Evolutionary conservation across 1,284 basidiomycete species (phyloP).

Genomic region (Cryptococcus sp.): DNA sequence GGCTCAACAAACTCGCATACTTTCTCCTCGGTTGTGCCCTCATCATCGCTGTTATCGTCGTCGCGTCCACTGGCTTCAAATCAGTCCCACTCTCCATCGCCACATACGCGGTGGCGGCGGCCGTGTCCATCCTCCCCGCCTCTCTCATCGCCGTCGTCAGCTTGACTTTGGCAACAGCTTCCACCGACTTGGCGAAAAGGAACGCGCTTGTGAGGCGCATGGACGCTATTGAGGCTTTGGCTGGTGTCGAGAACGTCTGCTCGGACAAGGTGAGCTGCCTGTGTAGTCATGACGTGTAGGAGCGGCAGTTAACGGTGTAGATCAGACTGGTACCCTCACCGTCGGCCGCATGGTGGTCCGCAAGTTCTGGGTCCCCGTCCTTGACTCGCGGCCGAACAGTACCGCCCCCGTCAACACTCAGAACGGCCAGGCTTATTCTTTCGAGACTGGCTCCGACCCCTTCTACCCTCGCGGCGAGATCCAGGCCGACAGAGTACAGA

Average conservation of each 20-base stretch:
- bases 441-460: constrained; percentile 50
- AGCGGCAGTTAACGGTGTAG: too few relatives aligned
- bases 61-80: constrained; percentile 56
- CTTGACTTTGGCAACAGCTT: constrained; percentile 49
- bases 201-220: constrained; percentile 54
- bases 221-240: constrained; percentile 59
- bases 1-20: constrained; percentile 59
- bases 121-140: constrained; percentile 57
- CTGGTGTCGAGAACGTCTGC: constrained; percentile 61
- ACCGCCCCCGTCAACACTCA: constrained; percentile 30
- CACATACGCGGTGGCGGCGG: constrained; percentile 55
- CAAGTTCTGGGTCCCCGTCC: constrained; percentile 57
- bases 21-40: constrained; percentile 59
- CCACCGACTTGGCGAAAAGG: constrained; percentile 50
- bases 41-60: constrained; percentile 59
- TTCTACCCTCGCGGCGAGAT: constrained; percentile 52
- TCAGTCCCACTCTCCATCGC: constrained; percentile 50
- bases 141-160: constrained; percentile 52
- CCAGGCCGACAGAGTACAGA: constrained; percentile 18
- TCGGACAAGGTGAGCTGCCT: constrained; percentile 54
- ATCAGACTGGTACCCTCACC: constrained; percentile 62
- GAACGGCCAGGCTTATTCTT: constrained; percentile 47
- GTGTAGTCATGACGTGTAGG: not conserved
- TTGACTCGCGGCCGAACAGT: constrained; percentile 27
- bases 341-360: constrained; percentile 57